Evolutionary conservation across 805 yeast species (phyloP), one percentile per base, ranked within the genome.

Genomic region (Saccharomycopsis guyanensis): DNA sequence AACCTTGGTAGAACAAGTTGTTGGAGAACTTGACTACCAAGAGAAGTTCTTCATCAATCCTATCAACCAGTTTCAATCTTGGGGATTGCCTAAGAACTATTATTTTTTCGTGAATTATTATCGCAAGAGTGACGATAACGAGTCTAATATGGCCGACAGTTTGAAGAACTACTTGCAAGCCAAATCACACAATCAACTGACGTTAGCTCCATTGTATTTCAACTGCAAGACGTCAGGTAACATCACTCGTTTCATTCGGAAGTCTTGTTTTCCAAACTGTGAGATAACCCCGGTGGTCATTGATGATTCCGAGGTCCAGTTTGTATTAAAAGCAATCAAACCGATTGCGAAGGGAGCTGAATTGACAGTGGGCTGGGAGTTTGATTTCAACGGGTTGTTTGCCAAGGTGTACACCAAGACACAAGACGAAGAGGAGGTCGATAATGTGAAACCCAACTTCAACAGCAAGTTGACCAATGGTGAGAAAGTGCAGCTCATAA

Each of bases 331-430:
- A 24, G 75, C 96, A 0, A 61, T 71, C 1, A 71, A 68, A 40
- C 75, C 75, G 2, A 74, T 89, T 23, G 67, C 69, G 43, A 62
- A 70, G 7, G 87, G 78, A n/a, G 75, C 79, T 34, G 97, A 89
- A 58, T 63, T 91, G 18, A 73, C 89, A 0, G 62, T 87, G 7
- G 76, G 80, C 1, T 91, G 97, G 97, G 86, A 82, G 50, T 91
- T 96, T 95, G 95, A 88, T 58, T 59, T 63, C 2, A 53, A 66
- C 15, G 96, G 88, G 59, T 95, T 97, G 2, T 83, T 87, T 33
- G 65, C 68, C 44, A 70, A 71, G 53, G 63, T 83, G 45, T 67
- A 73, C 22, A 61, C 66, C 22, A 66, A 72, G n/a, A 60, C 65
- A 24, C 53, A 63, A 56, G 60, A 52, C 23, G 47, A 45, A 38